Evolutionary conservation across 495 filamentous ascomycete genomes (phyloP).

Genomic region (Lasiosphaeria miniovina): DNA sequence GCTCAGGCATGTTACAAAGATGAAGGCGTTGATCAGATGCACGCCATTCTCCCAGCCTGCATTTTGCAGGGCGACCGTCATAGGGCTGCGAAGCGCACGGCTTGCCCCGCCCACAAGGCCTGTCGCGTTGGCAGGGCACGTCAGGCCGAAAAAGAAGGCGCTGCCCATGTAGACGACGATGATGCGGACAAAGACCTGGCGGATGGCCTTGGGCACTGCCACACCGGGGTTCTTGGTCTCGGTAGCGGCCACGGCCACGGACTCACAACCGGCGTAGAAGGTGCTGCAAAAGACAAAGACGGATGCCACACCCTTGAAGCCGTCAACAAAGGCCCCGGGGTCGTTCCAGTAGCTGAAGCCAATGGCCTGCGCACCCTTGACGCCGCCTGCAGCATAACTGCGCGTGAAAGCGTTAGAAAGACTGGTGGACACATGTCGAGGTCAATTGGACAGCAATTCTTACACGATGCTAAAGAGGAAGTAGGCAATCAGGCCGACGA

Average conservation of each 20-base stretch:
- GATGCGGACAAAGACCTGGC: slow-evolving; percentile 73
- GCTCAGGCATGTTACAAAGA: slow-evolving; percentile 66
- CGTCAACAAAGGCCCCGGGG: slow-evolving; percentile 63
- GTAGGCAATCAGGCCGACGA: slow-evolving; percentile 64
- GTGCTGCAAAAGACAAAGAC: slow-evolving; percentile 65
- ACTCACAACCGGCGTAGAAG: slow-evolving; percentile 72
- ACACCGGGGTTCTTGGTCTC: slow-evolving; percentile 70
- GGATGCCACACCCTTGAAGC: slow-evolving; percentile 60
- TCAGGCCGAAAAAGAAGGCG: slow-evolving; percentile 67
- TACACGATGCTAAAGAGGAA: slow-evolving; percentile 65
- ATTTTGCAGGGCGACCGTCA: slow-evolving; percentile 59
- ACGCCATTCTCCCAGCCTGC: slow-evolving; percentile 54
- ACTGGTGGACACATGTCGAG: neutral
- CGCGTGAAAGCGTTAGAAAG: neutral
- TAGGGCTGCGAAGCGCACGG: slow-evolving; percentile 52
- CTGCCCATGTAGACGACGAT: slow-evolving; percentile 71
- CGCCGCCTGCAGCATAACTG: slow-evolving; percentile 48
- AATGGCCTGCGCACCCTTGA: slow-evolving; percentile 43
- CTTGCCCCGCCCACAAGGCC: slow-evolving; percentile 47
- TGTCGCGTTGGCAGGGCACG: slow-evolving; percentile 49
- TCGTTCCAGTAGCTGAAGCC: slow-evolving; percentile 68
- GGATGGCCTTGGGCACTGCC: slow-evolving; percentile 68
- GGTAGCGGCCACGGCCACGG: slow-evolving; percentile 70
- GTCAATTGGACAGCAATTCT: neutral
- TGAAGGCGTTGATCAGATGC: slow-evolving; percentile 69